These are phyloP conservation scores for Pontederia paniculata DNA, from an alignment of 176 grass and related monocot species.

Conservation along the genomic window DNA sequence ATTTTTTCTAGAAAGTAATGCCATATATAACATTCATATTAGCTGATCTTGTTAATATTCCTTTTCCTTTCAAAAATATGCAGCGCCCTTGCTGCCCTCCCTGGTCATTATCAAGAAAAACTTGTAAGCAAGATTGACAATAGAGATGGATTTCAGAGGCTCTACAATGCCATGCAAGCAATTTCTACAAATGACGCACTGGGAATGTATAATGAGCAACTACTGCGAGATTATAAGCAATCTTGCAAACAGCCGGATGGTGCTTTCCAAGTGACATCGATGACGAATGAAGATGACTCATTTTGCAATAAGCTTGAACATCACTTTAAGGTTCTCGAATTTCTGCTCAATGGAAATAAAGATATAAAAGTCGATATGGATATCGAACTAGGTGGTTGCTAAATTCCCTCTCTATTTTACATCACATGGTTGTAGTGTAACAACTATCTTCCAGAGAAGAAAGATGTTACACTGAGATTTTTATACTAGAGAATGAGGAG, in stretches of 20 bases:
- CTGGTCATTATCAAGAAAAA: constrained; percentile 40
- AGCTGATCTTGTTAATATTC: neutral
- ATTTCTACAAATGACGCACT: constrained; percentile 41
- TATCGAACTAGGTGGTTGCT: neutral
- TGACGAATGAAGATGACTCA: neutral
- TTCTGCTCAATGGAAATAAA: constrained; percentile 32
- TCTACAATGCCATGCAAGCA: constrained; percentile 32
- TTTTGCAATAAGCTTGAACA: constrained; percentile 31
- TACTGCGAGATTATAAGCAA: constrained; percentile 13
- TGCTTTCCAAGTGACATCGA: constrained; percentile 16
- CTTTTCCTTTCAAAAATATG: neutral
- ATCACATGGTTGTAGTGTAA: no score
- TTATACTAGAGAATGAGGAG: no score
- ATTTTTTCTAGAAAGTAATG: neutral
- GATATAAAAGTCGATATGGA: constrained; percentile 36
- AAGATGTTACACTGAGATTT: no score
- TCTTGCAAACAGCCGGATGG: neutral
- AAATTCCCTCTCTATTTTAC: no score
- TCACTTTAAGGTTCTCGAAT: constrained; percentile 32
- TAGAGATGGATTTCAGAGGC: constrained; percentile 26
- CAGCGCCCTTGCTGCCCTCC: constrained; percentile 46
- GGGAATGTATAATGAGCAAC: constrained; percentile 37
- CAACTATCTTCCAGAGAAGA: no score
- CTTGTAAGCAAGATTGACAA: constrained; percentile 27
- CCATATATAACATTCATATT: constrained; percentile 1